Percentiles rank a stretch among this genome's conserved stretches.
phyloP scores from a whole-genome alignment of 2,329 filamentous ascomycete genomes.

The Furcasterigmium sp. region DNA sequence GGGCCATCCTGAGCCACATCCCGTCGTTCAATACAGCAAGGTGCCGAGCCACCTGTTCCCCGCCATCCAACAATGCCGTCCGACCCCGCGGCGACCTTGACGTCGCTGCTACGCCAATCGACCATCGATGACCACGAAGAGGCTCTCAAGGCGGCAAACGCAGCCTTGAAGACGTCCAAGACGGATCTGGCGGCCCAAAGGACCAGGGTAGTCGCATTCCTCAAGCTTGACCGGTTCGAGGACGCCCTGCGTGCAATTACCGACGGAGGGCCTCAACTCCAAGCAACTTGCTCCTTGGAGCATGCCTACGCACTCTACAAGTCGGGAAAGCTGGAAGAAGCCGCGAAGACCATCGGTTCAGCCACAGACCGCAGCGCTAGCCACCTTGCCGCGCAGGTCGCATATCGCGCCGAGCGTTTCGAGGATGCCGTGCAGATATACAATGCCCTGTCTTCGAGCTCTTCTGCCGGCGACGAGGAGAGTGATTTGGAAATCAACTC shows the following conservation, averaged over 20 bases:
- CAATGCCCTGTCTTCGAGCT: constrained; percentile 41
- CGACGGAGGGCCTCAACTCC: constrained; percentile 55
- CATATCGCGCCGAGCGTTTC: constrained; percentile 73
- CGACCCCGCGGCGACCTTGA: constrained; percentile 45
- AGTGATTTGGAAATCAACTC: constrained; percentile 74
- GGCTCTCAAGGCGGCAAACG: constrained; percentile 59
- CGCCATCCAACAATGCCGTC: constrained; percentile 27
- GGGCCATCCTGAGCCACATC: no score
- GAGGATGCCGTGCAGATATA: constrained; percentile 61
- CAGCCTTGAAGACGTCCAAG: constrained; percentile 57
- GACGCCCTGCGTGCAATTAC: constrained; percentile 68
- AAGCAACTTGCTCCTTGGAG: constrained; percentile 59
- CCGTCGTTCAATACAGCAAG: no score
- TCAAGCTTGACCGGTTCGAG: constrained; percentile 78
- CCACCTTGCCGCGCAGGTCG: constrained; percentile 60
- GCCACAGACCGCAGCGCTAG: constrained; percentile 23
- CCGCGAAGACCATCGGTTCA: constrained; percentile 21
- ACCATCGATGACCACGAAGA: constrained; percentile 69
- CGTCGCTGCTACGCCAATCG: constrained; percentile 47
- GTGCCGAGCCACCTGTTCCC: no score
- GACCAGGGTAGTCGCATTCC: constrained; percentile 66
- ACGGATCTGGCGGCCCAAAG: constrained; percentile 56
- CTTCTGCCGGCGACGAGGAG: constrained; percentile 52
- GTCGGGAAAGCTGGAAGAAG: constrained; percentile 62
- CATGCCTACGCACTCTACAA: constrained; percentile 83